These are phyloP conservation scores for Artomyces pyxidatus DNA, from an alignment of 768 basidiomycete genomes.

Conservation along the genomic window DNA sequence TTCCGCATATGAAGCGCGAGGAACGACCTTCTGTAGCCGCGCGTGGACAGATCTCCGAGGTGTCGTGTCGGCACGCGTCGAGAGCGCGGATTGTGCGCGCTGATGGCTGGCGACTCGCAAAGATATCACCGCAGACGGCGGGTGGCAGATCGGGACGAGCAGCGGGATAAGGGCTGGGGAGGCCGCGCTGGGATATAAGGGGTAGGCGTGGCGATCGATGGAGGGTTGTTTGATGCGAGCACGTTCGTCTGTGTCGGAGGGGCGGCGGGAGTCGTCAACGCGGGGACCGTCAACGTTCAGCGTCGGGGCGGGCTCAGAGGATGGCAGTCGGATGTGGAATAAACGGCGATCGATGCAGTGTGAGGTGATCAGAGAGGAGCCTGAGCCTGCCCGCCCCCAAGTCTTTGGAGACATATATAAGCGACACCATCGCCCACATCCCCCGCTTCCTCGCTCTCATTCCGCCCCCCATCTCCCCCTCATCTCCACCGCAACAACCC, in stretches of 20 bases:
- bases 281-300: background rate
- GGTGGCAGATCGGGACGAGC: no score
- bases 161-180: background rate
- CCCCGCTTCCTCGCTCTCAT: slow-evolving; percentile 5
- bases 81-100: no score
- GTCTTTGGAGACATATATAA: slow-evolving; percentile 14
- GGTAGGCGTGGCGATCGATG: slow-evolving; percentile 1
- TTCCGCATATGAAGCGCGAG: no score
- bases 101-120: no score
- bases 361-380: background rate
- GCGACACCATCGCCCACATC: slow-evolving; percentile 14
- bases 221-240: slow-evolving; percentile 9
- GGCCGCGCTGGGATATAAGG: background rate
- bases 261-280: background rate
- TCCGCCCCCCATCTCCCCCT: slow-evolving; percentile 13
- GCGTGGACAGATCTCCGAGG: no score
- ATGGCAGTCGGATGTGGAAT: slow-evolving; percentile 8
- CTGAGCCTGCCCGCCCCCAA: background rate
- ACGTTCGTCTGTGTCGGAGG: slow-evolving; percentile 9
- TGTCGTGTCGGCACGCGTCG: no score
- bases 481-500: slow-evolving; percentile 4
- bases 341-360: slow-evolving; percentile 12
- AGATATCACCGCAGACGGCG: no score
- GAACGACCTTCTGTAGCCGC: no score
- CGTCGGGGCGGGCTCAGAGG: background rate